A percentile compares a stretch with the other conserved stretches of the same genome.
phyloP scores from a whole-genome alignment of 139 green algal genomes.

The Desmodesmus armatus region DNA sequence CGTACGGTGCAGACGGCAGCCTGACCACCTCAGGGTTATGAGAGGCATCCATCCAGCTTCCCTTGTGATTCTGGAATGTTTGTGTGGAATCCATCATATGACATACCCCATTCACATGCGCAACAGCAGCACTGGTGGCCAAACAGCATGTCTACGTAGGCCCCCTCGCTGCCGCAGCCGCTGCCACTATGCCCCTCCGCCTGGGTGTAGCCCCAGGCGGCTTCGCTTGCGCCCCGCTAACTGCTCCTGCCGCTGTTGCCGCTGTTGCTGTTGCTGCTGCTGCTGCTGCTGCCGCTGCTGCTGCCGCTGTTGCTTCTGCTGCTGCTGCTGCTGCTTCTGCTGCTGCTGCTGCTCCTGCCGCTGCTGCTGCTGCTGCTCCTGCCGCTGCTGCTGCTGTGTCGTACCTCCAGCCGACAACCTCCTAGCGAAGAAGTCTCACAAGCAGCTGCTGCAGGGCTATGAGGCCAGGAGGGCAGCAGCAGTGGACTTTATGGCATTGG shows the following conservation, averaged over 20 bases:
- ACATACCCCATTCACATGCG: too few relatives aligned
- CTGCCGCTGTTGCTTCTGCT: too few relatives aligned
- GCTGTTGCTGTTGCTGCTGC: neutral
- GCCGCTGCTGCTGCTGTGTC: too few relatives aligned
- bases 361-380: neutral
- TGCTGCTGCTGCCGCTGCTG: constrained; percentile 1
- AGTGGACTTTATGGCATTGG: constrained; percentile 67
- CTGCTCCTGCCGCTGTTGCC: neutral
- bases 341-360: neutral
- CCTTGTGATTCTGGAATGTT: neutral
- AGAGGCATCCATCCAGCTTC: too few relatives aligned
- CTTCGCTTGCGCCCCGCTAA: neutral
- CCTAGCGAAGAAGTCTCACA: constrained; percentile 80
- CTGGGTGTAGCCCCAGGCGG: too few relatives aligned
- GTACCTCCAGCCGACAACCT: constrained; percentile 77
- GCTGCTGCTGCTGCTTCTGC: too few relatives aligned
- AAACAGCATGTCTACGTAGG: constrained; percentile 71
- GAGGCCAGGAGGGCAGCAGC: constrained; percentile 59
- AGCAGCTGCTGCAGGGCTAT: constrained; percentile 82
- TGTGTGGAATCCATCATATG: neutral
- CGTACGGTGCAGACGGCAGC: too few relatives aligned
- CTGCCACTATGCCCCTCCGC: too few relatives aligned
- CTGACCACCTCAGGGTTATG: too few relatives aligned
- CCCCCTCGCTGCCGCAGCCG: too few relatives aligned
- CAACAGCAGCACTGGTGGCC: neutral